These are phyloP conservation scores for Fusarium odoratissimum DNA, from an alignment of 2,329 filamentous ascomycete species.

Conservation along the genomic window DNA sequence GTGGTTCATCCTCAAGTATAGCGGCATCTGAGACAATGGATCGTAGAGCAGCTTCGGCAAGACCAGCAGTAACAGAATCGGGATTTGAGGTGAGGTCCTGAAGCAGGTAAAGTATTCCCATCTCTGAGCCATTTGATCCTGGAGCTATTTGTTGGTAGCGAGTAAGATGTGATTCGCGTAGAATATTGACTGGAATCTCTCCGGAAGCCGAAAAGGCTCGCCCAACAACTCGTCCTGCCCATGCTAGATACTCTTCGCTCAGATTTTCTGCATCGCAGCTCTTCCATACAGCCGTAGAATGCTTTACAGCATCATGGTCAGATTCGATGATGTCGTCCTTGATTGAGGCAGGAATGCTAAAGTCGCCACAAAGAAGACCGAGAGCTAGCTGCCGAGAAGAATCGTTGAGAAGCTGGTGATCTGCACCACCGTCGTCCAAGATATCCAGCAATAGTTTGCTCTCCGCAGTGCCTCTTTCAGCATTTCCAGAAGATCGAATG, in stretches of 20 bases:
- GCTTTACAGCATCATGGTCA: conserved; percentile 71
- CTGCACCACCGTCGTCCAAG: conserved; percentile 75
- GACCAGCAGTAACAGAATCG: conserved; percentile 65
- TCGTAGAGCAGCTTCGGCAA: conserved; percentile 71
- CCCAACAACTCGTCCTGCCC: conserved; percentile 88
- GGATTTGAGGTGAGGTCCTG: conserved; percentile 70
- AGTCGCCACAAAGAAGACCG: conserved; percentile 79
- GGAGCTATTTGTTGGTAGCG: conserved; percentile 61
- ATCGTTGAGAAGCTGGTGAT: conserved; percentile 73
- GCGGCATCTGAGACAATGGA: conserved; percentile 66
- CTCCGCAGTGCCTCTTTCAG: conserved; percentile 77
- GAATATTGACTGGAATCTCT: conserved; percentile 68
- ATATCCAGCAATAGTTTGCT: conserved; percentile 84
- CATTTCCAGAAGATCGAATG: conserved; percentile 76
- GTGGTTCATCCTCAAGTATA: conserved; percentile 58
- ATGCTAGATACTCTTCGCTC: conserved; percentile 78
- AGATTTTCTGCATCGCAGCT: conserved; percentile 74
- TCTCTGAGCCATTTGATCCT: conserved; percentile 68
- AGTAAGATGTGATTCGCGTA: conserved; percentile 68
- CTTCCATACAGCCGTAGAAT: conserved; percentile 78
- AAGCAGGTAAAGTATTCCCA: conserved; percentile 70
- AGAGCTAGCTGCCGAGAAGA: conserved; percentile 78
- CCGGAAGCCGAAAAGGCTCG: conserved; percentile 84
- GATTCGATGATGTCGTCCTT: conserved; percentile 74
- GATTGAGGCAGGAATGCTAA: conserved; percentile 63